Evolutionary conservation across 768 basidiomycete genomes (phyloP).

Genomic region (Mrakia hoshinonis): DNA sequence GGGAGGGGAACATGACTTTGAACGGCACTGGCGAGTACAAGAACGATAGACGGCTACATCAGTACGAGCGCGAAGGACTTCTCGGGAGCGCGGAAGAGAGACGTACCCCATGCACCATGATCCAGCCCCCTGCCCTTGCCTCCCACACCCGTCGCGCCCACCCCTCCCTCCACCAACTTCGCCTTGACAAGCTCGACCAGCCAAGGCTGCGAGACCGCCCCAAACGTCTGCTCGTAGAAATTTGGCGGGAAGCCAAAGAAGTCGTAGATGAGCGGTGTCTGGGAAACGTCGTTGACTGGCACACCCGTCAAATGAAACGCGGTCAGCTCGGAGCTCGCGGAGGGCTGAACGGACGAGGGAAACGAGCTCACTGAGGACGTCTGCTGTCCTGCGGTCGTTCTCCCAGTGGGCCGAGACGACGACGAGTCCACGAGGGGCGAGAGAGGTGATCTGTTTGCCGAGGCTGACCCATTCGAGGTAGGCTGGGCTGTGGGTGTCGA

Average conservation of each 20-base stretch:
- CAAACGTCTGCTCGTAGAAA: constrained; percentile 22
- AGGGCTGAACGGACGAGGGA: neutral
- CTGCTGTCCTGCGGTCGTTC: constrained; percentile 3
- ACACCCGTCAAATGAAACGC: neutral
- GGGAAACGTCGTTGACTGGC: constrained; percentile 10
- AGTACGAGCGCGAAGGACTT: neutral
- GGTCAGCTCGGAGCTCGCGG: neutral
- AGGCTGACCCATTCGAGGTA: constrained; percentile 18
- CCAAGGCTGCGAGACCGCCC: neutral
- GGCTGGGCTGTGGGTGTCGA: constrained; percentile 4
- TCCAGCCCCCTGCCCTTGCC: constrained; percentile 20
- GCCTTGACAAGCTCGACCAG: constrained; percentile 4
- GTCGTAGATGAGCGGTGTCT: constrained; percentile 23
- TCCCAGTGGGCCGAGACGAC: constrained; percentile 24
- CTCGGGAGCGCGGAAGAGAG: neutral
- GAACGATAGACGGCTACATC: neutral
- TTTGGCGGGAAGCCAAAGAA: constrained; percentile 21
- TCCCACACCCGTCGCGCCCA: neutral
- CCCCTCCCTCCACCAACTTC: neutral
- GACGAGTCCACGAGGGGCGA: constrained; percentile 17
- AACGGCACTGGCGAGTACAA: neutral
- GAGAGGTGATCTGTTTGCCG: constrained; percentile 5
- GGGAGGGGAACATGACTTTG: constrained; percentile 23
- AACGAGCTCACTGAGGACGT: neutral
- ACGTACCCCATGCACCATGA: constrained; percentile 25